Base-by-base conservation (phyloP, 192 early-diverging fungal species). In the Entomortierella lignicola region DNA sequence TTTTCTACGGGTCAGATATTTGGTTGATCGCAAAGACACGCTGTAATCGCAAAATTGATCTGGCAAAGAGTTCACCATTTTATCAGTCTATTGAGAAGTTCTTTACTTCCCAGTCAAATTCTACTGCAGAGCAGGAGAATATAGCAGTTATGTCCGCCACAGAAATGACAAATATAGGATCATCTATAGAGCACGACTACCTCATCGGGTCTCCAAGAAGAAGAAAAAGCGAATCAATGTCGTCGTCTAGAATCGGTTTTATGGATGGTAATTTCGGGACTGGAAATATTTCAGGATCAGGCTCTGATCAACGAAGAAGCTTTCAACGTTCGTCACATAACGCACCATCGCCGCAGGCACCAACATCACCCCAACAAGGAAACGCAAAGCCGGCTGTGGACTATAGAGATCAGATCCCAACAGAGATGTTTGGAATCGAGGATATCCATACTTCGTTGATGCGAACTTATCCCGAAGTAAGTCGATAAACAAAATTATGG, bases 1-100 rank as follows among this genome's bases (percentile, higher is more conserved):
- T 95, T 13, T 91, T 84, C 80, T 88, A 93, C 48, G 89, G 92
- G 20, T 69, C 74, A 29, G 82, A 91, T 58, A 89, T 92, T 52
- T 71, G 74, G 50, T 44, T 60, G 25, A 85, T 87, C 44, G 72
- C 83, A 30, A 77, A 59, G 39, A 67, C 48, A 0, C 50, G 72
- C 4, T 67, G 27, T 8, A 51, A 2, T 27, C 64, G 72, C 25
- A 67, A 29, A 26, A 1, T 31, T 4, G 18, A 3, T 25, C 55
- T 57, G 0, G 18, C 57, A 12, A 52, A 62, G 39, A 32, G 17
- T 11, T 74, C 58, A n/a, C 2, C 34, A 4, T 21, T 65, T 23
- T 25, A n/a, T 1, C 27, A 58, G 32, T 15, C 29, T 21, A 20
- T 57, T 0, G 31, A 43, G 10, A 57, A 10, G 13, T 17, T 30